These are phyloP conservation scores for Hyaloscypha hepaticicola DNA, from an alignment of 495 filamentous ascomycete species.

Conservation along the genomic window DNA sequence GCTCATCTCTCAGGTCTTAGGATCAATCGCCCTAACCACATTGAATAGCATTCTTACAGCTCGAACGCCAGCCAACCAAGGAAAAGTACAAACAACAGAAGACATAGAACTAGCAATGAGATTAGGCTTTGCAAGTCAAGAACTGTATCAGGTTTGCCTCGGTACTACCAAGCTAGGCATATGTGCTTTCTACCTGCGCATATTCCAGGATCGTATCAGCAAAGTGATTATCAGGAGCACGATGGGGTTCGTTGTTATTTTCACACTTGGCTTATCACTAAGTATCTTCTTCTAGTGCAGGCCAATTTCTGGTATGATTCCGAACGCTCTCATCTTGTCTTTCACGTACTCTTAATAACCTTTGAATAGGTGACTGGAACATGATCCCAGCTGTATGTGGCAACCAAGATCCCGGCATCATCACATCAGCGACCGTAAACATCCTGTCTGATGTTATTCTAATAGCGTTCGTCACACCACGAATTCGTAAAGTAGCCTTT, in stretches of 20 bases:
- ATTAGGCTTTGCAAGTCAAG: neutral
- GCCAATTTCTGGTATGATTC: neutral
- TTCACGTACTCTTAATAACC: neutral
- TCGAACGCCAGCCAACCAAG: too few relatives aligned
- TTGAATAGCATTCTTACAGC: too few relatives aligned
- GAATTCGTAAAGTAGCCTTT: neutral
- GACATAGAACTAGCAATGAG: neutral
- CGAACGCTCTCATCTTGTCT: neutral
- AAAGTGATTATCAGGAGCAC: neutral
- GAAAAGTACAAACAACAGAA: too few relatives aligned
- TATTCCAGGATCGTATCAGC: constrained; percentile 13
- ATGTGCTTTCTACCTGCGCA: constrained; percentile 15
- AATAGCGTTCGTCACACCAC: neutral
- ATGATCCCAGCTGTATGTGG: neutral
- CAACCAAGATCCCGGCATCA: neutral
- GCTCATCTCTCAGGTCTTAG: too few relatives aligned
- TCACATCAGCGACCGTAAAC: neutral
- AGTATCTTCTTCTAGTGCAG: neutral
- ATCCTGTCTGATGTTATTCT: neutral
- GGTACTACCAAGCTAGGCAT: constrained; percentile 13
- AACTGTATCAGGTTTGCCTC: constrained; percentile 5
- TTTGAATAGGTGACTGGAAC: neutral
- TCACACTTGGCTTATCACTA: neutral
- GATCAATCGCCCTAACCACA: too few relatives aligned
- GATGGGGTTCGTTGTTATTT: constrained; percentile 1